Base-by-base conservation (phyloP, 805 yeast species). In the Jamesozyma jinghongensis region DNA sequence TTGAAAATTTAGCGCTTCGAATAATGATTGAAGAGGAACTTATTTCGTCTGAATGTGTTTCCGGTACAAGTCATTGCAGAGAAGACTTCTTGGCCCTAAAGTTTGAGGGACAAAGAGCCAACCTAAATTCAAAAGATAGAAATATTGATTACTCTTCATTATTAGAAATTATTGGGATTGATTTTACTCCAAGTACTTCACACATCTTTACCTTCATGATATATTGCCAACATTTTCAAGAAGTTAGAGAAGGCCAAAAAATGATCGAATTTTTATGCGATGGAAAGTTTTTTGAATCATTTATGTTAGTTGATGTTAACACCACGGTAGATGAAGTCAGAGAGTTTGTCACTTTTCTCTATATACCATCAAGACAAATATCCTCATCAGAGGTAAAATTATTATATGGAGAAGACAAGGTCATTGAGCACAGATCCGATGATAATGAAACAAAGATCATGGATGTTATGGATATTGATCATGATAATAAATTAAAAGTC, bases 101-200 rank as follows among this genome's bases (percentile, higher is more conserved):
- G 22, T 40, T 53, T 34, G 41, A 52, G 16, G 63, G 62, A 3
- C 47, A 47, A 28, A 47, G 46, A 19, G 26, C 40, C 4, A 44
- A 43, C 4, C 41, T 44, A 2, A 36, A 17, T 8, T 34, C 54
- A n/a, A 33, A 42, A n/a, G 44, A 45, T 16, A 49, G 42, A n/a
- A 38, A 44, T 29, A 38, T 22, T 14, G 36, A 41, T 18, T 40
- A 44, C 3, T 45, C 49, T 33, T 45, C 61, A 2, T 33, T 67
- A 2, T 38, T 50, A 2, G 56, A 63, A 8, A 32, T 61, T 1
- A 33, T 67, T n/a, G 50, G 57, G 1, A 42, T 63, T n/a, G 69
- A 65, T 47, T 56, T 59, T 20, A 54, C 62, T 0, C 70, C 70
- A 2, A 43, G 49, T 4, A 55, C 54, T 10, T 46, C 44, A 3